Evolutionary conservation across 306 rosid genomes (phyloP), one percentile per base, ranked within the genome.

Genomic region (Vigna unguiculata): DNA sequence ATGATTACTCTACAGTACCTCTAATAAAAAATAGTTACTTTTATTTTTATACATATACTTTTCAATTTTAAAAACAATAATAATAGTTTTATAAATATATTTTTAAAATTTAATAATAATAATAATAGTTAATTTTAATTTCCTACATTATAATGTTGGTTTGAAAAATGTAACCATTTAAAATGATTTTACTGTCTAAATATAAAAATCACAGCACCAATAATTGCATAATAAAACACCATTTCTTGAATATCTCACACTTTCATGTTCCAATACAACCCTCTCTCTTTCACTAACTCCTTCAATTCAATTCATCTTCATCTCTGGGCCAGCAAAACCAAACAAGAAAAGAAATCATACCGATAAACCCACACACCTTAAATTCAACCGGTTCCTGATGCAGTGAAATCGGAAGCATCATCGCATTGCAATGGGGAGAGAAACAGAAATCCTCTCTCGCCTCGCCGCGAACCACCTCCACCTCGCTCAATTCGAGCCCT

Each of bases 401-500:
- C 72, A 65, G 68, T 77, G 84, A 81, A 79, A 67, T 25, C 71
- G 12, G 49, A 12, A 70, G 16, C 72, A 20, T 16, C 57, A 0
- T 16, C 80, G 58, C 34, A 30, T 17, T 46, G 70, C 65, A 36
- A 89, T 89, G 93, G 88, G 88, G 75, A 88, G 83, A 73, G 97
- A 94, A 82, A 84, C 93, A 24, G 88, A 94, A 83, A 86, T 90
- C 55, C 95, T 94, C 28, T 80, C 92, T n/a, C 91, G 97, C 74
- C 89, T 94, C 8, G 95, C 90, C 10, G 96, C 97, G 1, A 94
- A 94, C 82, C 95, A 94, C 69, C 96, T 94, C 53, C 83, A 75
- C 81, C 89, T 94, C 2, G 96, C 93, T 24, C 95, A 92, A 81
- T 94, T 90, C 80, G 97, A 92, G 83, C 97, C 98, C 47, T 76